Percentiles rank a stretch among this genome's conserved stretches.
Conservation (phyloP, 2,329 filamentous ascomycete genomes). For the Cladophialophora exuberans region DNA sequence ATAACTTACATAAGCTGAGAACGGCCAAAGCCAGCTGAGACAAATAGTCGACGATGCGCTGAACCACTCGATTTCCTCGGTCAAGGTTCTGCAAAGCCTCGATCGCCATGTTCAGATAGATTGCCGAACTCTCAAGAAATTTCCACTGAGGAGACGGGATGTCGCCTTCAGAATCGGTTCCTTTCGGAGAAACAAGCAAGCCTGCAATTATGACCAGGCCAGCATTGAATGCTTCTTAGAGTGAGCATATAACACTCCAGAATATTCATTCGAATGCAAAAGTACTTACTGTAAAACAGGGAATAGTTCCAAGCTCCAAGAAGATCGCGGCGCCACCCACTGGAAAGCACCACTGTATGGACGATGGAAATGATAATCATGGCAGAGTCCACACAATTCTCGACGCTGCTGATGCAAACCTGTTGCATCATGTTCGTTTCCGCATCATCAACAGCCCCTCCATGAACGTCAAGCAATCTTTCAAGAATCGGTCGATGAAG, state of each 20-base stretch:
- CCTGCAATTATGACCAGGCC: slow-evolving; percentile 6
- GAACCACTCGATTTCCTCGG: slow-evolving; percentile 9
- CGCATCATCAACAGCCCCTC: slow-evolving; percentile 18
- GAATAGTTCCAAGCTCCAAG: slow-evolving; percentile 40
- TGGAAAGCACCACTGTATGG: slow-evolving; percentile 27
- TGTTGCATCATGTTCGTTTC: slow-evolving; percentile 37
- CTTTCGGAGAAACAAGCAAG: slow-evolving; percentile 8
- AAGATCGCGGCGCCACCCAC: slow-evolving; percentile 32
- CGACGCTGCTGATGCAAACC: slow-evolving; percentile 39
- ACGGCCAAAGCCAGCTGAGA: slow-evolving; percentile 7
- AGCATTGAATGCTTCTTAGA: slow-evolving; percentile 11
- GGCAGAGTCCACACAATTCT: slow-evolving; percentile 40
- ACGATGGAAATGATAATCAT: slow-evolving; percentile 37
- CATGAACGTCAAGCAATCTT: slow-evolving; percentile 39
- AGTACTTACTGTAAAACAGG: slow-evolving; percentile 39
- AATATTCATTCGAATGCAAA: too few species aligned
- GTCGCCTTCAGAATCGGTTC: background rate
- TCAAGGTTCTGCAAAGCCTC: slow-evolving; percentile 13
- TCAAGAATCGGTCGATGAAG: slow-evolving; percentile 47
- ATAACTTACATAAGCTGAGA: background rate
- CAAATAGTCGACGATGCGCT: slow-evolving; percentile 11
- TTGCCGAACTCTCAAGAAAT: background rate
- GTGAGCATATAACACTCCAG: background rate
- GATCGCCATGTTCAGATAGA: slow-evolving; percentile 14
- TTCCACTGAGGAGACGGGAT: background rate